Base-by-base conservation (phyloP, 257 asterid species). In the Schizonepeta tenuifolia region DNA sequence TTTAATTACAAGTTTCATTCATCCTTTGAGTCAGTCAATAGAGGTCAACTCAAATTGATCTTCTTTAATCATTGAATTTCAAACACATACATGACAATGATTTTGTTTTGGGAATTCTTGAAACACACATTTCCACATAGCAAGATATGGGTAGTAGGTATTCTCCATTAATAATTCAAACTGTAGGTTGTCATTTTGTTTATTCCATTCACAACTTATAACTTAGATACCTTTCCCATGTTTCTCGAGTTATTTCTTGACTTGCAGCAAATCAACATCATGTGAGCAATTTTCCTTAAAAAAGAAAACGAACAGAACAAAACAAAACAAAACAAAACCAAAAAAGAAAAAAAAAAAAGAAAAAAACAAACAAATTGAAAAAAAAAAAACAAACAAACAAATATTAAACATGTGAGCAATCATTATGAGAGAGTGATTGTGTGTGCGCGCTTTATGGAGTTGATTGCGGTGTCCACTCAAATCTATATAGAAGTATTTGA, bases 131-230 rank as follows among this genome's bases (percentile, higher is more conserved):
- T 28, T 58, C 65, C 65, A 58, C 12, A 28, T 7, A 31, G 35
- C 35, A 3, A 5, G 21, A 57, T 35, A 59, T 22, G 24, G 26
- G 21, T 47, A 10, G 40, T 55, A 56, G 63, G 63, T 26, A 13
- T 13, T 21, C n/a, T 24, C 63, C 63, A 56, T 12, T 15, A 15
- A 6, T 28, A 28, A 5, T 28, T 28, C 47, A 60, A 33, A 33
- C 66, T 33, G 3, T 33, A 6, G 2, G n/a, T 7, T 59, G 44
- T 15, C 7, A 59, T 59, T 59, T 31, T 60, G 7, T 17, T 33
- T 28, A 60, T 33, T 60, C 66, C 47, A n/a, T 60, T 60, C 66
- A 60, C 66, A 60, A 35, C 66, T 60, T 44, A 60, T 46, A 60
- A 35, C 47, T 60, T 35, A 7, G 24, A 60, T 60, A 35, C 66